Evolutionary conservation across 345 rosid genomes (phyloP), one percentile per base, ranked within the genome.

Genomic region (Eucalyptus erythrocorys): DNA sequence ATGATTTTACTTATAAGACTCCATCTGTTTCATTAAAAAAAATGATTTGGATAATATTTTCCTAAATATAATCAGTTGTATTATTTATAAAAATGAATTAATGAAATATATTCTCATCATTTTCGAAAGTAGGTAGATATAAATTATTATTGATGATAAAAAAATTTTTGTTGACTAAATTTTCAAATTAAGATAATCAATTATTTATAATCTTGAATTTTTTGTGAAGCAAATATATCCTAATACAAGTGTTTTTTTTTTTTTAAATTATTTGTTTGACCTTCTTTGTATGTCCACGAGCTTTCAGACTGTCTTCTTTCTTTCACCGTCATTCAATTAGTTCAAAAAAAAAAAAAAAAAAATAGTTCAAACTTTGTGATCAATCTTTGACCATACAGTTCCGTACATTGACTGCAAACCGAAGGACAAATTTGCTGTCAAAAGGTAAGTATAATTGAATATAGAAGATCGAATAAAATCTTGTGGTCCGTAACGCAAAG

Each of bases 141-240:
- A 64, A 64, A 30, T 64, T n/a, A 13, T n/a, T 64, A 27, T 64
- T 4, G 37, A 64, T n/a, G 16, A n/a, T 30, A 30, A 64, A n/a
- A n/a, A 30, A 59, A 0, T 0, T 3, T 64, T 3, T 0, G 5
- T n/a, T 14, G 8, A 30, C 8, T n/a, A 13, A n/a, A 30, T 64
- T 64, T 19, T 64, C 1, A 0, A 13, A n/a, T 7, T 15, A 13
- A 27, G 14, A 30, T n/a, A 64, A 24, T 30, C 37, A 13, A 64
- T 64, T 30, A 13, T 30, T 64, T n/a, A 1, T n/a, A 55, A 55
- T 55, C 61, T 24, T 0, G 30, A 55, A 4, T 27, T 59, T 59
- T 59, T 59, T 27, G 66, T 59, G 66, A 59, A 10, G 30, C 13
- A 12, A 59, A 59, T 0, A 26, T 12, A 59, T 11, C 66, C 66